phyloP scores from a whole-genome alignment of 352 stramenopile genomes.

The Thalassiosira hispida region DNA sequence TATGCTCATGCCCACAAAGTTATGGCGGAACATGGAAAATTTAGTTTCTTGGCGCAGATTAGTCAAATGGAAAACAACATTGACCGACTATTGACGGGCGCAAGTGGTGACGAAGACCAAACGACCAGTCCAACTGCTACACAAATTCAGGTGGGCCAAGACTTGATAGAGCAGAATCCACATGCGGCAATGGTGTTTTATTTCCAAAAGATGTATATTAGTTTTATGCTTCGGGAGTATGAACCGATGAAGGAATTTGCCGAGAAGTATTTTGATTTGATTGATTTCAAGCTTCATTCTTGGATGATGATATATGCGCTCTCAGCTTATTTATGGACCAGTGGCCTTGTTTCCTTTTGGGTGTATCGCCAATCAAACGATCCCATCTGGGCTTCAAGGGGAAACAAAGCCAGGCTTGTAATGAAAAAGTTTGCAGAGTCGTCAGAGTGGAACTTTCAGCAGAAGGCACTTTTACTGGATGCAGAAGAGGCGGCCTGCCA shows the following conservation, averaged over 20 bases:
- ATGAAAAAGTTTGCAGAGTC: conserved; percentile 33
- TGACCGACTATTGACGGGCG: conserved; percentile 6
- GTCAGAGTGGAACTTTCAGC: conserved; percentile 37
- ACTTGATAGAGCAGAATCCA: not conserved
- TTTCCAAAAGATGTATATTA: conserved; percentile 28
- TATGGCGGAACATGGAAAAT: conserved; percentile 8
- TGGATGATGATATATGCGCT: not conserved
- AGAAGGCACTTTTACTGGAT: conserved; percentile 36
- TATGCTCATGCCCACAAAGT: not conserved
- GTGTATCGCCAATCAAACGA: conserved; percentile 26
- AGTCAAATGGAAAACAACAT: not conserved
- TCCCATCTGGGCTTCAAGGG: conserved; percentile 17
- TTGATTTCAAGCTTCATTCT: not conserved
- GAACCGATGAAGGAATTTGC: not conserved
- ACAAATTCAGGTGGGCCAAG: not conserved
- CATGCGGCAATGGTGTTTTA: not conserved
- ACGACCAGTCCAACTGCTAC: not conserved
- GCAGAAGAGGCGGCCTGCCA: conserved; percentile 34
- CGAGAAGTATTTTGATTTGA: conserved; percentile 16
- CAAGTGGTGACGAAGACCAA: conserved; percentile 3
- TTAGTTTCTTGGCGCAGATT: not conserved
- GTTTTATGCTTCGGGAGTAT: conserved; percentile 26
- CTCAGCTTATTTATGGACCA: not conserved
- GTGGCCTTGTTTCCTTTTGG: conserved; percentile 31
- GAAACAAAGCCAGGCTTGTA: not conserved